Percentiles rank a stretch among this genome's conserved stretches.
phyloP scores from a whole-genome alignment of 2,329 filamentous ascomycete species.

The Huntiella decipiens region DNA sequence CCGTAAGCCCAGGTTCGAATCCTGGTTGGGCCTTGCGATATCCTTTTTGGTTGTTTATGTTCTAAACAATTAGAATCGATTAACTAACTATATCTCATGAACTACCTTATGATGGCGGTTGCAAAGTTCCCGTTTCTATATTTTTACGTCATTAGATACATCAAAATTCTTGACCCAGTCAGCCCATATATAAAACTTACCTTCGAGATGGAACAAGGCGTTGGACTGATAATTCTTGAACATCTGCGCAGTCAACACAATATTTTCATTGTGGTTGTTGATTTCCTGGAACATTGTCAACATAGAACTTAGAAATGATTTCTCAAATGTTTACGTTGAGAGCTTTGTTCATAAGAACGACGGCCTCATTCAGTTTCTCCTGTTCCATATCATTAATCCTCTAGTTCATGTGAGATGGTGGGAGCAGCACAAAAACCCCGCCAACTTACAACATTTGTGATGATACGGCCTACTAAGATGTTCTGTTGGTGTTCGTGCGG shows the following conservation, averaged over 20 bases:
- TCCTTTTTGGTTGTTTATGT: background rate
- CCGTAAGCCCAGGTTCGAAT: constrained; percentile 12
- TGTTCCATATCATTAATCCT: constrained; percentile 20
- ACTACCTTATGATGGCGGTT: constrained; percentile 46
- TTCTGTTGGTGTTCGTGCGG: constrained; percentile 97
- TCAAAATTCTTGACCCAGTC: background rate
- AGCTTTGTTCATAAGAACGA: constrained; percentile 80
- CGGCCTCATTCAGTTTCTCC: constrained; percentile 94
- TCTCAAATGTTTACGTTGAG: constrained; percentile 42
- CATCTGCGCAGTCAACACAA: constrained; percentile 95
- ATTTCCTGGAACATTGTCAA: constrained; percentile 47
- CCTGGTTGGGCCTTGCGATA: constrained; percentile 8
- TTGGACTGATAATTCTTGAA: constrained; percentile 99
- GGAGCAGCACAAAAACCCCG: background rate
- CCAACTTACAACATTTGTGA: constrained; percentile 75
- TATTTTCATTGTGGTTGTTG: constrained; percentile 97
- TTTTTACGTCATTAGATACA: constrained; percentile 11
- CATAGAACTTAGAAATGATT: no score
- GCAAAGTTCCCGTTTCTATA: constrained; percentile 63
- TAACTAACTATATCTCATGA: background rate
- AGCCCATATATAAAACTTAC: constrained; percentile 27
- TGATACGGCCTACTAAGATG: constrained; percentile 79
- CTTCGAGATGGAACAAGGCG: constrained; percentile 90
- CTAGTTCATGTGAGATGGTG: background rate
- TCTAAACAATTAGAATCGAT: background rate